A percentile compares a stretch with the other conserved stretches of the same genome.
phyloP scores from a whole-genome alignment of 306 rosid genomes.

The Albizia julibrissin region DNA sequence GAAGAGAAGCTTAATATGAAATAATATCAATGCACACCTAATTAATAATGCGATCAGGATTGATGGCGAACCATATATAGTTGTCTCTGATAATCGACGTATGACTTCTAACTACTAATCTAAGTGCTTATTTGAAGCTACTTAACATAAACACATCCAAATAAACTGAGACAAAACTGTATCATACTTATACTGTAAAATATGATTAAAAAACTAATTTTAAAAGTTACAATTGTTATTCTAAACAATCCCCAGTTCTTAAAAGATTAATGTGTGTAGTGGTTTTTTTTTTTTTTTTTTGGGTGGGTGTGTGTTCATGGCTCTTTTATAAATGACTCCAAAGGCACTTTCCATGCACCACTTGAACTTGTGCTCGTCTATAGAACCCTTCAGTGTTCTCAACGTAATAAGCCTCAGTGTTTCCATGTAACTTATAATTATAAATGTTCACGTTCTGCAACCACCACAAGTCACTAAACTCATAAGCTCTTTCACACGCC shows the following conservation, averaged over 20 bases:
- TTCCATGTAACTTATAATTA: constrained; percentile 56
- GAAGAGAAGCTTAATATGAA: background rate
- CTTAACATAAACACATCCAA: too few relatives aligned
- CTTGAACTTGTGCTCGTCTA: constrained; percentile 46
- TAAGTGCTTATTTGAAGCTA: too few relatives aligned
- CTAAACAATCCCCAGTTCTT: background rate
- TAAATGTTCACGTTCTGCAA: constrained; percentile 44
- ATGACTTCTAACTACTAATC: too few relatives aligned
- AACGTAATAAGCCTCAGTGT: constrained; percentile 41
- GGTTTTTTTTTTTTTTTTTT: too few relatives aligned
- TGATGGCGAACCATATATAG: background rate
- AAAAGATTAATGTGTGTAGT: background rate
- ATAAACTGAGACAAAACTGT: too few relatives aligned
- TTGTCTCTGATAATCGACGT: too few relatives aligned
- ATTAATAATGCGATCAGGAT: background rate
- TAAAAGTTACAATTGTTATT: too few relatives aligned
- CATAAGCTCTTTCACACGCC: too few relatives aligned
- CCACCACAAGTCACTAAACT: background rate
- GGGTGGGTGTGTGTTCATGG: constrained; percentile 26
- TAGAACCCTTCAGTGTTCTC: constrained; percentile 38
- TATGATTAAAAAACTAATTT: too few relatives aligned
- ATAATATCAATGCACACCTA: background rate
- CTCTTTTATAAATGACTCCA: constrained; percentile 42
- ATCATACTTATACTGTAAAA: too few relatives aligned
- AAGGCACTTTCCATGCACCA: constrained; percentile 50